Evolutionary conservation across 805 yeast genomes (phyloP), one percentile per base, ranked within the genome.

Genomic region (Kazachstania kunashirensis): DNA sequence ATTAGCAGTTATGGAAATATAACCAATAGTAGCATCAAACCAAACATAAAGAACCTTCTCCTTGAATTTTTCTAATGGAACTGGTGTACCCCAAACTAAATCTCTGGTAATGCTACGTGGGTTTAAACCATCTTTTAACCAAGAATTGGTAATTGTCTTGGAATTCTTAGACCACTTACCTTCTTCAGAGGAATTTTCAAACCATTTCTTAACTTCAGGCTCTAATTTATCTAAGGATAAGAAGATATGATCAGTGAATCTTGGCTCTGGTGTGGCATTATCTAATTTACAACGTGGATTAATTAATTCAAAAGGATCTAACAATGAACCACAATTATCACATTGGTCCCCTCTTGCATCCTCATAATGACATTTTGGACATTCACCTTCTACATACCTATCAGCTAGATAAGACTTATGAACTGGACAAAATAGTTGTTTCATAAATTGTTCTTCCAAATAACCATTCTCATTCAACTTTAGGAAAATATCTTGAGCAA

Each of bases 271-370:
- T 9, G 80, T 68, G 31, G 85, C 71, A 48, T 75, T 73, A 56
- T 92, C 98, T 43, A 92, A 65, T 65, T 92, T 89, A 75, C 99
- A 92, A 50, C 95, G 83, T 38, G 99, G 97, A 45, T 88, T 74
- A 47, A 89, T 79, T 59, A 92, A 73, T 63, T 92, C 97, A 53
- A 86, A 81, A 34, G 98, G 95, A 59, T 89, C 83, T 50, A 92
- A 70, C 46, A 92, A 69, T 42, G 66, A 64, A 47, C 98, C 99
- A 70, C 99, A 92, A 53, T 79, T 79, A 62, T 92, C 99, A 73
- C 99, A 92, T 68, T 92, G 99, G 62, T 92, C 99, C 50, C 99
- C 99, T 62, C 98, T 78, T 23, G 99, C 99, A 59, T 92, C 98
- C 44, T 83, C 95, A 58, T 86, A 92, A 31, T 69, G 73, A 68